Conservation (phyloP, 108 stramenopile species). For the Skeletonema grethae region DNA sequence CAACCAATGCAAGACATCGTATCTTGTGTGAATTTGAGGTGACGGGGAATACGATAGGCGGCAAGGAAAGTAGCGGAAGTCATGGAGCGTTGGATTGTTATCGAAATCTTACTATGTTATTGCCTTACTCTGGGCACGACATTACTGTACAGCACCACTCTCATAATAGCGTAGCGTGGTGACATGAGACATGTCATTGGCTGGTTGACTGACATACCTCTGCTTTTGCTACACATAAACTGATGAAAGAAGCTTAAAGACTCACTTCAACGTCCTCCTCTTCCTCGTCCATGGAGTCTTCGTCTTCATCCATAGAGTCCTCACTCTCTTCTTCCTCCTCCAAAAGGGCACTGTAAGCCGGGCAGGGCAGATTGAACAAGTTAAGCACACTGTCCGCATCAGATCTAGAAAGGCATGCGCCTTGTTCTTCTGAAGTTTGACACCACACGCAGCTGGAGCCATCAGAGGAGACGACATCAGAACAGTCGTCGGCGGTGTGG, state of each 20-base stretch:
- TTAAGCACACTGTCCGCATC: background rate
- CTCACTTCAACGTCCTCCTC: background rate
- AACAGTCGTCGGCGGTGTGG: background rate
- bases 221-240: background rate
- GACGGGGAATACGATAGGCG: background rate
- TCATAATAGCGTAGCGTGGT: background rate
- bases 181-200: background rate
- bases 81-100: background rate
- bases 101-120: background rate
- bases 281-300: conserved; percentile 1
- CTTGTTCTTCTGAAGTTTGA: conserved; percentile 1
- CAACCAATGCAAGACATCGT: background rate
- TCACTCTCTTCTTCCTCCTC: conserved; percentile 5
- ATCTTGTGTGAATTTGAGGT: too few relatives aligned
- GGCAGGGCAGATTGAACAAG: background rate
- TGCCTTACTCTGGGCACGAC: background rate
- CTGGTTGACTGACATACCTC: background rate
- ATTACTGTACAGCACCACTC: background rate
- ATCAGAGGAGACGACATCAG: background rate
- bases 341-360: background rate
- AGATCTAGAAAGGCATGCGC: background rate
- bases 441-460: conserved; percentile 8
- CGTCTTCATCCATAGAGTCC: background rate
- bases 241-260: background rate
- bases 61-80: background rate